These are phyloP conservation scores for Penicillium expansum DNA, from an alignment of 2,329 filamentous ascomycete genomes.

Conservation along the genomic window DNA sequence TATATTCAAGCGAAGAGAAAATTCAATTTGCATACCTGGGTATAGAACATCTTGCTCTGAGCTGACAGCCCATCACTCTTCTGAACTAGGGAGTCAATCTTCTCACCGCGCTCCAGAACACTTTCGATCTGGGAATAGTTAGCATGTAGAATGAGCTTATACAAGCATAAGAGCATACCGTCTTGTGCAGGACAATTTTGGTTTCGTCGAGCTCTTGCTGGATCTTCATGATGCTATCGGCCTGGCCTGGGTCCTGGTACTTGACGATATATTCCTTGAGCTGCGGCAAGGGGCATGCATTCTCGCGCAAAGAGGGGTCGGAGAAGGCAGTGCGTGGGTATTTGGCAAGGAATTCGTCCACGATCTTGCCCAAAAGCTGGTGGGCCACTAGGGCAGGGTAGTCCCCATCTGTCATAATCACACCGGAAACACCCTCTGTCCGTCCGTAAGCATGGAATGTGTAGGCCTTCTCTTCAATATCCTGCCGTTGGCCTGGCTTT, in stretches of 20 bases:
- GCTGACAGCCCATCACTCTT: conserved; percentile 89
- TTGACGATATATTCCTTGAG: conserved; percentile 74
- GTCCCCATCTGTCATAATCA: conserved; percentile 73
- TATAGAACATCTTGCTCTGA: conserved; percentile 98
- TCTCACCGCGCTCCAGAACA: conserved; percentile 81
- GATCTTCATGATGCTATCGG: conserved; percentile 91
- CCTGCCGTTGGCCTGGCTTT: conserved; percentile 74
- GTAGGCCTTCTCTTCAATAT: conserved; percentile 61
- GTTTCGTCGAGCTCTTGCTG: conserved; percentile 97
- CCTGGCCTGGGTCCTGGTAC: conserved; percentile 84
- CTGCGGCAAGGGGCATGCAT: conserved; percentile 62
- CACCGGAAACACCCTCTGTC: conserved; percentile 69
- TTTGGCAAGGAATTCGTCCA: conserved; percentile 80
- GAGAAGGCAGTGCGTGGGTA: conserved; percentile 70
- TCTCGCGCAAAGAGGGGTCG: conserved; percentile 48
- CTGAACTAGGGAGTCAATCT: conserved; percentile 88
- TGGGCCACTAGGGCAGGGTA: conserved; percentile 80
- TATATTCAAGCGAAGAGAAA: neutral
- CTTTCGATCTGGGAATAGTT: conserved; percentile 29
- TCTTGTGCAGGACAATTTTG: conserved; percentile 96
- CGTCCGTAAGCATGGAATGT: conserved; percentile 69
- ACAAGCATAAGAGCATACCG: conserved; percentile 55
- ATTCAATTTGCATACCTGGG: conserved; percentile 49
- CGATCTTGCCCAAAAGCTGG: conserved; percentile 78
- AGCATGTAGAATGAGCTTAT: conserved; percentile 39